Evolutionary conservation across 148 eudicot species (phyloP).

Genomic region (Selenicereus undatus): DNA sequence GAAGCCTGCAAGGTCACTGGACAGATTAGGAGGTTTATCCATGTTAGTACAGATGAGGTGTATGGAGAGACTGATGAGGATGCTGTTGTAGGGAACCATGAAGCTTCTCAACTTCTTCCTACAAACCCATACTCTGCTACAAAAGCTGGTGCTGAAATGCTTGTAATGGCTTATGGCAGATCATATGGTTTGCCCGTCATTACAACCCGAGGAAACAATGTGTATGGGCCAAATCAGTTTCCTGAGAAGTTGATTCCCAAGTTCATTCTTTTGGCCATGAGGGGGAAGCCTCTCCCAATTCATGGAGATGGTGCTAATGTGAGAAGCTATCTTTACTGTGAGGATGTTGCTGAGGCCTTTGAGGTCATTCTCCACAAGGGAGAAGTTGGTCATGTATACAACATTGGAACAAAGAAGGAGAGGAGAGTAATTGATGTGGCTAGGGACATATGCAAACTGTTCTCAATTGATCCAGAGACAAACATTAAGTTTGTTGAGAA

Average conservation of each 20-base stretch:
- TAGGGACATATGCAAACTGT: slow-evolving; percentile 54
- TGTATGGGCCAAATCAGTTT: slow-evolving; percentile 81
- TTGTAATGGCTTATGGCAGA: slow-evolving; percentile 81
- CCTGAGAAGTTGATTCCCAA: slow-evolving; percentile 83
- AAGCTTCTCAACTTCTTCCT: slow-evolving; percentile 80
- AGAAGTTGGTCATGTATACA: slow-evolving; percentile 78
- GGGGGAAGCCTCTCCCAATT: slow-evolving; percentile 60
- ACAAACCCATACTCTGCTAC: slow-evolving; percentile 90
- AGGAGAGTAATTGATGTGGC: slow-evolving; percentile 77
- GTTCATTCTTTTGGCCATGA: slow-evolving; percentile 76
- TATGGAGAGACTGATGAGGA: slow-evolving; percentile 86
- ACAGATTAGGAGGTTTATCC: slow-evolving; percentile 68
- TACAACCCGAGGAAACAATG: slow-evolving; percentile 78
- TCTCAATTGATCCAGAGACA: slow-evolving; percentile 42
- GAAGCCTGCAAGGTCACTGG: slow-evolving; percentile 80
- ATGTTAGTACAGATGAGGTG: slow-evolving; percentile 88
- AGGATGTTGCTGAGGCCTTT: slow-evolving; percentile 91
- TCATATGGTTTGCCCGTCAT: slow-evolving; percentile 79
- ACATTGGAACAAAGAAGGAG: slow-evolving; percentile 68
- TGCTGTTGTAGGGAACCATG: slow-evolving; percentile 70
- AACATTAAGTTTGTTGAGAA: slow-evolving; percentile 67
- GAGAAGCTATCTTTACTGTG: slow-evolving; percentile 76
- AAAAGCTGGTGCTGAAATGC: slow-evolving; percentile 92
- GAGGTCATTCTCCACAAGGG: slow-evolving; percentile 74
- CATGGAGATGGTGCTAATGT: slow-evolving; percentile 84